Conservation (phyloP, 345 rosid genomes). For the Sisymbrium irio region DNA sequence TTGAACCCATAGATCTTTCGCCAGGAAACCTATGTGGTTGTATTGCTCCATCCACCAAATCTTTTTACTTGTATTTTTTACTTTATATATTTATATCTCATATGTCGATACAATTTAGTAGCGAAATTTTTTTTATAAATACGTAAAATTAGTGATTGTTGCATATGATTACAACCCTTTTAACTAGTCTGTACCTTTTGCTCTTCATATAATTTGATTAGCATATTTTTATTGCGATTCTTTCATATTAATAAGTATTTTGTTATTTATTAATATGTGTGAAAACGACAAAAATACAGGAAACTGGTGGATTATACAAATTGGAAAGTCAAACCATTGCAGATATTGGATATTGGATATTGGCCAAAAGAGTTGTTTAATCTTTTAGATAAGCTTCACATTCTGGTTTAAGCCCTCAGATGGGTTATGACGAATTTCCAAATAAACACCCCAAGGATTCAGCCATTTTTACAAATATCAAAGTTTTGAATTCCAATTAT, state of each 20-base stretch:
- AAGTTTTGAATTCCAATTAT: not conserved
- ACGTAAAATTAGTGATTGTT: not conserved
- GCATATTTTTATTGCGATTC: not conserved
- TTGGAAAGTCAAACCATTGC: not conserved
- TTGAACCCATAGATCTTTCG: not conserved
- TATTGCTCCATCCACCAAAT: not conserved
- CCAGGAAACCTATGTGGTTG: not conserved
- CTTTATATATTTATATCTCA: not conserved
- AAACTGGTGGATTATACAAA: not conserved
- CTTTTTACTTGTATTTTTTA: constrained; percentile 1
- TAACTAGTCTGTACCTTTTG: too few species aligned
- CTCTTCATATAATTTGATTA: not conserved
- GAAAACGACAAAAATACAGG: not conserved
- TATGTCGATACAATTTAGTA: not conserved
- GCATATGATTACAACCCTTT: too few species aligned
- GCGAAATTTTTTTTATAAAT: not conserved
- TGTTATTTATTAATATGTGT: too few species aligned
- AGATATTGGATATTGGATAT: not conserved
- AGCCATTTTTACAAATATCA: not conserved
- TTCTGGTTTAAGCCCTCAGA: not conserved
- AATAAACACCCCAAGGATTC: not conserved
- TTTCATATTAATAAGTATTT: not conserved
- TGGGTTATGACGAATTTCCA: not conserved
- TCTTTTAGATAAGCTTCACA: not conserved
- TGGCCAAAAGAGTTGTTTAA: not conserved